These are phyloP conservation scores for Malus hybrid DNA, from an alignment of 331 rosid genomes.

Conservation along the genomic window DNA sequence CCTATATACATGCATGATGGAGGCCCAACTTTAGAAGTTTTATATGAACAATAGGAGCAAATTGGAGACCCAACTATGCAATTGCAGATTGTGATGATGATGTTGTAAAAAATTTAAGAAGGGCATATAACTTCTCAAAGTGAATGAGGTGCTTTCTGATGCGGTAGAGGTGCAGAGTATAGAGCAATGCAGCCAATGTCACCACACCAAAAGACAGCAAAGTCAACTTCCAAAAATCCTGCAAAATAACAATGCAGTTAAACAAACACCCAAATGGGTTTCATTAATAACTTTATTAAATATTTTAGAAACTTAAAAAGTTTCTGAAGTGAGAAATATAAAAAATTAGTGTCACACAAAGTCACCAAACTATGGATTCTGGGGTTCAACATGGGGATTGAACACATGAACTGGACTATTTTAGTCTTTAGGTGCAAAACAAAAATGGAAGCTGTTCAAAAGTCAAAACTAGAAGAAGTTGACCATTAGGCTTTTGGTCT, in stretches of 20 bases:
- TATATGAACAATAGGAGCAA: neutral
- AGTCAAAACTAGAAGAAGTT: neutral
- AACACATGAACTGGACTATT: neutral
- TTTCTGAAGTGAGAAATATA: too few species aligned
- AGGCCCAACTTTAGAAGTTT: neutral
- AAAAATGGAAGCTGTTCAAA: neutral
- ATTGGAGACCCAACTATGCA: neutral
- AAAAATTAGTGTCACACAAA: too few species aligned
- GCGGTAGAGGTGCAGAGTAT: slow-evolving; percentile 50
- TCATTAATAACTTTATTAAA: too few species aligned
- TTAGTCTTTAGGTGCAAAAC: neutral
- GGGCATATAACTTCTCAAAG: slow-evolving; percentile 25
- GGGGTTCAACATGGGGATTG: neutral
- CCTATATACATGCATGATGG: neutral
- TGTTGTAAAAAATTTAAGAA: neutral
- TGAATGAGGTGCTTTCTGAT: slow-evolving; percentile 59
- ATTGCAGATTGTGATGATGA: slow-evolving; percentile 1
- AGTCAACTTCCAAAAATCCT: slow-evolving; percentile 79
- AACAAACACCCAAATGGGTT: too few species aligned
- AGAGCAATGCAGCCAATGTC: slow-evolving; percentile 63
- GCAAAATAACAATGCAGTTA: neutral
- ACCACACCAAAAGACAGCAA: slow-evolving; percentile 49
- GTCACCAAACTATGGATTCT: neutral
- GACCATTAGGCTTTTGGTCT: too few species aligned
- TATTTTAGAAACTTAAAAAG: too few species aligned